phyloP scores from a whole-genome alignment of 371 early-diverging fungal species.

The Blakeslea trispora region DNA sequence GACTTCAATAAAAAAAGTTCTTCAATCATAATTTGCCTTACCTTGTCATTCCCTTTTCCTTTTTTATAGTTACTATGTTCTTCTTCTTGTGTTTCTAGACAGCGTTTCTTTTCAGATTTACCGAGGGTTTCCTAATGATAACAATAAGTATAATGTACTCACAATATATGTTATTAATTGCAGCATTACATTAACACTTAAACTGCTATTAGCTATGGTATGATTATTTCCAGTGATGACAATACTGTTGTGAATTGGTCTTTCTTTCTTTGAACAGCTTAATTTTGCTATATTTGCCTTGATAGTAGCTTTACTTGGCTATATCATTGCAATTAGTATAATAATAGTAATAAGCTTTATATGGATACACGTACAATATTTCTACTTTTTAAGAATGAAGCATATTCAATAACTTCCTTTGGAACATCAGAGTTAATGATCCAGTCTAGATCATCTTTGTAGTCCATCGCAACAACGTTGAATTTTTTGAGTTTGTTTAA shows the following conservation, averaged over 20 bases:
- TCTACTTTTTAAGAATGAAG: constrained; percentile 4
- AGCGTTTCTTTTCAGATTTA: constrained; percentile 3
- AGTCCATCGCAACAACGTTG: constrained; percentile 1
- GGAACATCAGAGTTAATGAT: constrained; percentile 3
- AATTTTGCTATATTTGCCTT: constrained; percentile 11
- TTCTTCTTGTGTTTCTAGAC: constrained; percentile 5
- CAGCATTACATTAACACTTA: constrained; percentile 3
- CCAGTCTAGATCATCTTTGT: constrained; percentile 11
- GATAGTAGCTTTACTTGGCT: constrained; percentile 6
- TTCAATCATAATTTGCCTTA: constrained; percentile 3
- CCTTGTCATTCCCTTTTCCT: constrained; percentile 6
- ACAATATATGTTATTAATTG: constrained; percentile 4
- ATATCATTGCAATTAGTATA: constrained; percentile 4
- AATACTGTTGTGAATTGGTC: constrained; percentile 4
- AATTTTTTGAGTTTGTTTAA: constrained; percentile 11
- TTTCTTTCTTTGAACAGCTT: constrained; percentile 6
- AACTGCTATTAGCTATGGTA: background rate
- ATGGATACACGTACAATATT: constrained; percentile 4
- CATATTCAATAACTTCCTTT: constrained; percentile 4
- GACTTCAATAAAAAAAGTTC: constrained; percentile 1
- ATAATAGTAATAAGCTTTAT: constrained; percentile 3
- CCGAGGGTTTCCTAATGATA: constrained; percentile 3
- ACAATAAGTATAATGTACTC: constrained; percentile 3
- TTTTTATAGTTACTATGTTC: constrained; percentile 5
- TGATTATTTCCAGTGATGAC: constrained; percentile 7